Conservation (phyloP, 1,139 yeast species). For the Yamadazyma atlantica region DNA sequence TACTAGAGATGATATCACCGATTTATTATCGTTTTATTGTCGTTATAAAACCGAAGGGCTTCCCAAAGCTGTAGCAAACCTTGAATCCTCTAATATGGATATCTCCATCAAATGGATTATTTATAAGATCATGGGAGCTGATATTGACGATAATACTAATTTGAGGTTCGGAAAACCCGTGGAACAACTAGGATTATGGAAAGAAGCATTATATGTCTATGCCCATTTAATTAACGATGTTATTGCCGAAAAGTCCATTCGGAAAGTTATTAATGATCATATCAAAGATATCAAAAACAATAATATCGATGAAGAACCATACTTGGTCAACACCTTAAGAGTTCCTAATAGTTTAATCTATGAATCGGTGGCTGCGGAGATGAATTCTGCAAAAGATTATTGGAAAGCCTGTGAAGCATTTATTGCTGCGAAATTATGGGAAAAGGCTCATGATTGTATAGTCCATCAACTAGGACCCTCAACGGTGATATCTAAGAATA, state of each 20-base stretch:
- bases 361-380: conserved; percentile 51
- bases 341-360: conserved; percentile 49
- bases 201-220: conserved; percentile 61
- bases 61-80: conserved; percentile 7
- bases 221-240: conserved; percentile 51
- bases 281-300: conserved; percentile 37
- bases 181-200: conserved; percentile 46
- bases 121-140: conserved; percentile 37
- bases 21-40: conserved; percentile 23
- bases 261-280: conserved; percentile 47
- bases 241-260: conserved; percentile 38
- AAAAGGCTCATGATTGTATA: conserved; percentile 63
- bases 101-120: conserved; percentile 56
- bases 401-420: conserved; percentile 63
- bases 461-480: conserved; percentile 66
- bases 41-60: conserved; percentile 4
- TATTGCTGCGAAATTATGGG: conserved; percentile 59
- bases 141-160: conserved; percentile 40
- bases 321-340: conserved; percentile 32
- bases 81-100: conserved; percentile 20
- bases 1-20: conserved; percentile 18
- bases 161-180: conserved; percentile 55
- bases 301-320: conserved; percentile 29
- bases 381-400: conserved; percentile 42
- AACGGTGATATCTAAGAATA: conserved; percentile 50